Percentiles rank a stretch among this genome's conserved stretches.
Evolutionary conservation across 228 moss, liverwort and hornwort species (phyloP).

Genomic region (Sphagnum magellanicum): DNA sequence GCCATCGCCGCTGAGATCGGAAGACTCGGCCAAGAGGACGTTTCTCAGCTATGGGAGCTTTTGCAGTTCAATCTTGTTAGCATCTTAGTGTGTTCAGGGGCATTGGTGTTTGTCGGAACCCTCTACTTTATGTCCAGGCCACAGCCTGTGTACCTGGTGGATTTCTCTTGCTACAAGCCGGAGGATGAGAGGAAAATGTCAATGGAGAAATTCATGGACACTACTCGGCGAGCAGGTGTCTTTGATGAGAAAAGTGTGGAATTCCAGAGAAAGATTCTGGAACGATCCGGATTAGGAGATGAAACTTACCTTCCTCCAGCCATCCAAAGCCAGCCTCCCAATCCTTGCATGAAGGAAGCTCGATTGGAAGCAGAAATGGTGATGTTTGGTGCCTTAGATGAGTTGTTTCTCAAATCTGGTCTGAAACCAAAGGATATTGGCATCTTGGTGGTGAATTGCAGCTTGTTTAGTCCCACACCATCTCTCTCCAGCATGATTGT

Average conservation of each 20-base stretch:
- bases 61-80: constrained; percentile 46
- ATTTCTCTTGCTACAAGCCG: constrained; percentile 39
- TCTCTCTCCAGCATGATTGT: constrained; percentile 46
- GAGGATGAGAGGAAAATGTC: constrained; percentile 15
- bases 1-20: constrained; percentile 33
- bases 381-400: constrained; percentile 43
- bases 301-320: constrained; percentile 42
- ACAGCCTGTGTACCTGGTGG: constrained; percentile 35
- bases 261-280: constrained; percentile 29
- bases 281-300: constrained; percentile 33
- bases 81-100: constrained; percentile 23
- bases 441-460: constrained; percentile 41
- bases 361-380: constrained; percentile 29
- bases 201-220: constrained; percentile 11
- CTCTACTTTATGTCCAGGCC: constrained; percentile 31
- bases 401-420: constrained; percentile 30
- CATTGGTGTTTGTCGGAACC: constrained; percentile 33
- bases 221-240: constrained; percentile 13
- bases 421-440: constrained; percentile 39
- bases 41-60: constrained; percentile 28
- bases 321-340: constrained; percentile 14
- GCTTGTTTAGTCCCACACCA: constrained; percentile 44
- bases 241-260: constrained; percentile 30
- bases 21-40: constrained; percentile 39
- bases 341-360: constrained; percentile 29